Base-by-base conservation (phyloP, 345 rosid genomes). In the Lepidium africanum region DNA sequence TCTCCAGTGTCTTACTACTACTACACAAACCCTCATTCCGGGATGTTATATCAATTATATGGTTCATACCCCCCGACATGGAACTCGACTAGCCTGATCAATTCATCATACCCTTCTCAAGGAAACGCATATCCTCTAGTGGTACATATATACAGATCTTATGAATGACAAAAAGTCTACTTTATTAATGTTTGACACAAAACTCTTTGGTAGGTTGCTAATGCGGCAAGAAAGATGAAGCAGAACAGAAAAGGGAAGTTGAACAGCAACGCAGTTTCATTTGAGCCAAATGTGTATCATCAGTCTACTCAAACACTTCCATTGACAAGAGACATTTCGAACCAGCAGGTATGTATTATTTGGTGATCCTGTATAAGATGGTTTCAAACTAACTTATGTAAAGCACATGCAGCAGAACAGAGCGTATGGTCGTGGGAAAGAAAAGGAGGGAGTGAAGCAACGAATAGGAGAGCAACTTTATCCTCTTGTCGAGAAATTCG, bases 1-100 rank as follows among this genome's bases (percentile, higher is more conserved):
- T 75, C 82, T 46, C 91, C 91, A 8, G 80, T 79, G 59, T 87
- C 82, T 82, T 86, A 81, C 59, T 79, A 84, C 66, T 86, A 83
- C 80, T 87, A 82, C 66, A 50, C 76, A 54, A 74, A 81, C 65
- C 69, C 80, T 8, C 83, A 70, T 47, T 79, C 85, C 0, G 82
- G 82, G 46, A 52, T 80, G 71, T 76, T 86, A 84, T 87, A 83
- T 66, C 92, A 76, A 68, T 80, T 88, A 57, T 30, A 30, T 6
- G 33, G 33, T 30, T 30, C 33, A 30, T 57, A 37, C 11, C 10
- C 86, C 76, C 81, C 84, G 12, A 83, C 77, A 11, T 85, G 92
- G 90, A 76, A 85, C 69, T 63, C 79, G 11, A 76, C 73, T 67
- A 78, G 80, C 56, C 70, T 84, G 72, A 76, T 73, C 23, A 80